These are phyloP conservation scores for Coffea humblotiana DNA, from an alignment of 305 asterid genomes.

Conservation along the genomic window DNA sequence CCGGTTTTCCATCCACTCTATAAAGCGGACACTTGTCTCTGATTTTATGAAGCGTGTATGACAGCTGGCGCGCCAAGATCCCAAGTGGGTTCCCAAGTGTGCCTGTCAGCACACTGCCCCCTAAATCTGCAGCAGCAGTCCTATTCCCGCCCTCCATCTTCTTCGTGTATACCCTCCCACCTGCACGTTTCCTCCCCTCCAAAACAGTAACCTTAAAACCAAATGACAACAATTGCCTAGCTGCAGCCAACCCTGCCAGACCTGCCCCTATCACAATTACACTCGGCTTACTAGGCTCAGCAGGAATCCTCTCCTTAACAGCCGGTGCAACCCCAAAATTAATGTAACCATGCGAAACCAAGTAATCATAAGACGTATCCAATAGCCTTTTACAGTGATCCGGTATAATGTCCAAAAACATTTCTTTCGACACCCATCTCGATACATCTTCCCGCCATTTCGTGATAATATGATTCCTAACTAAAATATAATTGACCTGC, in stretches of 20 bases:
- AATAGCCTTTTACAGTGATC: conserved; percentile 59
- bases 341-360: conserved; percentile 79
- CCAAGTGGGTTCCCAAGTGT: conserved; percentile 94
- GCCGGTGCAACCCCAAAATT: conserved; percentile 90
- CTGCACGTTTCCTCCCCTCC: conserved; percentile 93
- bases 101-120: conserved; percentile 94
- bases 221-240: conserved; percentile 87
- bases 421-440: conserved; percentile 71
- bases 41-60: conserved; percentile 79
- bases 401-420: conserved; percentile 74
- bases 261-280: conserved; percentile 93
- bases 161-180: conserved; percentile 90
- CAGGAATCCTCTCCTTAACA: conserved; percentile 56
- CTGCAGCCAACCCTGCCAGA: conserved; percentile 91
- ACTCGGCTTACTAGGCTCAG: conserved; percentile 46
- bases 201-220: conserved; percentile 86
- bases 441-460: conserved; percentile 88
- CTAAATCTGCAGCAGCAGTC: conserved; percentile 83
- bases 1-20: conserved; percentile 68
- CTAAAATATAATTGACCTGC: conserved; percentile 86
- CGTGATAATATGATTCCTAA: conserved; percentile 78
- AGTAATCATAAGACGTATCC: conserved; percentile 68
- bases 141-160: conserved; percentile 60
- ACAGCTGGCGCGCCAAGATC: conserved; percentile 84
- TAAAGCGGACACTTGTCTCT: conserved; percentile 95